Base-by-base conservation (phyloP, 2,329 filamentous ascomycete species). In the Penicillium sp. region DNA sequence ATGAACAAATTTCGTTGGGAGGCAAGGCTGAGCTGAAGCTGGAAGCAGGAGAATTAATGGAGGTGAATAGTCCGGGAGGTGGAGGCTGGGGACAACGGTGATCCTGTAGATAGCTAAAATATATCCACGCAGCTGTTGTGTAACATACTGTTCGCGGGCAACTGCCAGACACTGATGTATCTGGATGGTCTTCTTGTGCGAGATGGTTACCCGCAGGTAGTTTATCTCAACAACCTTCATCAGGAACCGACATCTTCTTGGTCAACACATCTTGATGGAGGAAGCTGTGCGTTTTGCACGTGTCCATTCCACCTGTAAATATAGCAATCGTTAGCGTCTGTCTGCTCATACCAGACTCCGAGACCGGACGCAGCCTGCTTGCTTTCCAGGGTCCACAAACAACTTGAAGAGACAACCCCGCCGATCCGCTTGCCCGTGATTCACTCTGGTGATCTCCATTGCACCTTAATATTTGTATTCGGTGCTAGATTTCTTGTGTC, bases 1-100 rank as follows among this genome's bases (percentile, higher is more conserved):
- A 19, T 30, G 26, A 51, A 7, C 17, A 29, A 13, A 30, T 51
- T 17, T 51, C 49, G 17, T 13, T 51, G 5, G 49, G 49, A 30
- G 49, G 49, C 3, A 51, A 51, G 49, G 49, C 49, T 7, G 49
- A 51, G 49, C n/a, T 51, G 29, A 51, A 19, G 26, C 49, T 51
- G 26, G 26, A 35, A 6, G 49, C 23, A 9, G 49, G 49, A 9
- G 49, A 51, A 30, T 7, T 31, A 26, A 51, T 51, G 49, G 49
- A 51, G 49, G 49, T 51, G 7, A 51, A 51, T 9, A 51, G 49
- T 7, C 49, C 49, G 17, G 49, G 49, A 30, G 49, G 49, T 21
- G 49, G 49, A n/a, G 49, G 49, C 17, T 51, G 49, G 49, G 49
- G 49, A 30, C 35, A 15, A 11, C 11, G 9, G 13, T 2, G 35